These are phyloP conservation scores for Sugiyamaella valdiviana DNA, from an alignment of 805 yeast species.

Conservation along the genomic window DNA sequence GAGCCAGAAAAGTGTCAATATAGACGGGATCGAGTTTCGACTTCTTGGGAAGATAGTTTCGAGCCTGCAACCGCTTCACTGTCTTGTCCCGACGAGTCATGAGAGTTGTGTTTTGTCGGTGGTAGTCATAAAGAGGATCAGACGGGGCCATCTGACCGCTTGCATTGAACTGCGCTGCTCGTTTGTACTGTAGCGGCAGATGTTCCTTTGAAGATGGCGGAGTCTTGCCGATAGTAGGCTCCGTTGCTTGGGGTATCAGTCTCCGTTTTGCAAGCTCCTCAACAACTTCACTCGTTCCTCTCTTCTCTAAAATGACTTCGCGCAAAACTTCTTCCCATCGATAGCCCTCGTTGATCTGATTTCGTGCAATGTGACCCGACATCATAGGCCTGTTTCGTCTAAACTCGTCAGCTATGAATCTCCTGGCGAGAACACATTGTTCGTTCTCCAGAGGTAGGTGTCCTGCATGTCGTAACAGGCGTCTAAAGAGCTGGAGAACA, in stretches of 20 bases:
- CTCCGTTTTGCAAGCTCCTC: neutral
- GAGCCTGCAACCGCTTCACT: neutral
- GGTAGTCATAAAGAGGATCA: neutral
- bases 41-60: neutral
- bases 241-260: neutral
- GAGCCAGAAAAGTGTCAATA: conserved; percentile 10
- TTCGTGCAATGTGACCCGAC: conserved; percentile 10
- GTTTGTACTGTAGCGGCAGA: neutral
- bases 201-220: neutral
- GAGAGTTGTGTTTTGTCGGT: neutral
- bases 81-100: conserved; percentile 8
- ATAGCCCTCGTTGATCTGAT: conserved; percentile 7
- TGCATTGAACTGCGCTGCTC: neutral
- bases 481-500: conserved; percentile 9
- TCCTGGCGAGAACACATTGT: neutral
- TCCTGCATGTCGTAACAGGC: conserved; percentile 9
- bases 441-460: conserved; percentile 7
- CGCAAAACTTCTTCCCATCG: conserved; percentile 12
- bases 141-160: neutral
- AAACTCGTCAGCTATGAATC: neutral
- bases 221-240: neutral
- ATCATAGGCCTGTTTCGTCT: conserved; percentile 6
- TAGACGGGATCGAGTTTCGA: conserved; percentile 8
- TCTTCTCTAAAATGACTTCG: neutral
- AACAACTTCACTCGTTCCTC: neutral